Base-by-base conservation (phyloP, 371 early-diverging fungal species). In the Haplosporangium sp. region DNA sequence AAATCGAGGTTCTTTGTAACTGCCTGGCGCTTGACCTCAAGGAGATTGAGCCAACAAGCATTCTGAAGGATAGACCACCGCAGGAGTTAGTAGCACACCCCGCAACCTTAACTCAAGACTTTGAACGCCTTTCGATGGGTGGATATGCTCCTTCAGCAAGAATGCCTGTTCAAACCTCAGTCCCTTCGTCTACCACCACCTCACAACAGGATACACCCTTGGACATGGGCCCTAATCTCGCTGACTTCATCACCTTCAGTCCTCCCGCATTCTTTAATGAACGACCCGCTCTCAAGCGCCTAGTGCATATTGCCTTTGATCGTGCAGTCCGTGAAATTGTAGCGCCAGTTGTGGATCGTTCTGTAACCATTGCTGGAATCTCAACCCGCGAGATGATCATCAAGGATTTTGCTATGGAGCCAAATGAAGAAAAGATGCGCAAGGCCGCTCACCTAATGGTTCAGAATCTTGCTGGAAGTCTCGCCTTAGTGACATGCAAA, bases 1-100 rank as follows among this genome's bases (percentile, higher is more conserved):
- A 98, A 79, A 95, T 99, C 55, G 98, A 98, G 84, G 97, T 98
- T 3, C 87, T 99, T 48, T 97, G 97, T 88, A 97, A 97, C 81
- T 93, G 93, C 53, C 84, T 98, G 47, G 85, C 91, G 8, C 84
- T 99, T 7, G 96, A 96, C 58, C 86, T 96, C 2, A 92, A 91
- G 85, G 94, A 93, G 50, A 95, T 98, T 60, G 88, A 89, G 62
- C 94, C 97, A 0, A 90, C 96, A 11, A 85, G 86, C 34, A 85
- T 93, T 10, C 78, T 96, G n/a, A 92, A 92, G 64, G 89, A 90
- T 69, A 85, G 91, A 44, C 88, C 87, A 13, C 88, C 86, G 15
- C 91, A 88, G 65, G 85, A 84, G 15, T 76, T 83, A 11, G 84
- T 75, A 7, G 44, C 84, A 9, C 84, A 84, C 15, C 66, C 81